These are phyloP conservation scores for Hericium coralloides DNA, from an alignment of 768 basidiomycete species.

Conservation along the genomic window DNA sequence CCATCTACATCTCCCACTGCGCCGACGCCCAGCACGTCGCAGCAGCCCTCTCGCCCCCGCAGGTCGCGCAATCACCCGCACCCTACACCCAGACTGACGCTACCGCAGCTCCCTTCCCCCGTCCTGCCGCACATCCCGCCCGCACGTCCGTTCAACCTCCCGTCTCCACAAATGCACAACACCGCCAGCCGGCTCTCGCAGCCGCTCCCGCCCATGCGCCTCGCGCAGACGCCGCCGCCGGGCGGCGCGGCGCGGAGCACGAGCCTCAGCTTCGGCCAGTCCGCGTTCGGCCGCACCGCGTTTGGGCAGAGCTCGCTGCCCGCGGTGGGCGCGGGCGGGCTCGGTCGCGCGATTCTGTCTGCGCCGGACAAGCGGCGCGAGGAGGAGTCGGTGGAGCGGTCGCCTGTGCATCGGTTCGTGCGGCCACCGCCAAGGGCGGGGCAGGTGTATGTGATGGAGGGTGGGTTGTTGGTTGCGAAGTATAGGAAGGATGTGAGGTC, in stretches of 20 bases:
- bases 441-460: conserved; percentile 1
- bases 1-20: neutral
- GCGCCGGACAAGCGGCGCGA: neutral
- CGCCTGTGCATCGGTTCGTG: neutral
- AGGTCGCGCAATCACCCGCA: neutral
- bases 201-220: neutral
- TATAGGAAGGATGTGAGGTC: neutral
- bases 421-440: conserved; percentile 3
- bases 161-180: neutral
- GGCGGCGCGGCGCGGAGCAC: neutral
- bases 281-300: conserved; percentile 9
- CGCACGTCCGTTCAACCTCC: neutral
- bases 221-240: neutral
- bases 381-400: neutral
- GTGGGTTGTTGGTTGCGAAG: conserved; percentile 5
- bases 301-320: conserved; percentile 13
- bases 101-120: neutral
- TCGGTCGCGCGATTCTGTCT: neutral
- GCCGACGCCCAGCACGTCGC: too few relatives aligned
- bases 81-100: neutral
- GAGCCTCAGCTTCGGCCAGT: neutral
- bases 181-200: neutral
- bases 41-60: neutral
- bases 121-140: neutral
- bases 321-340: neutral